Evolutionary conservation across 225 moss, liverwort and hornwort genomes (phyloP).

Genomic region (Takakia lepidozioides): DNA sequence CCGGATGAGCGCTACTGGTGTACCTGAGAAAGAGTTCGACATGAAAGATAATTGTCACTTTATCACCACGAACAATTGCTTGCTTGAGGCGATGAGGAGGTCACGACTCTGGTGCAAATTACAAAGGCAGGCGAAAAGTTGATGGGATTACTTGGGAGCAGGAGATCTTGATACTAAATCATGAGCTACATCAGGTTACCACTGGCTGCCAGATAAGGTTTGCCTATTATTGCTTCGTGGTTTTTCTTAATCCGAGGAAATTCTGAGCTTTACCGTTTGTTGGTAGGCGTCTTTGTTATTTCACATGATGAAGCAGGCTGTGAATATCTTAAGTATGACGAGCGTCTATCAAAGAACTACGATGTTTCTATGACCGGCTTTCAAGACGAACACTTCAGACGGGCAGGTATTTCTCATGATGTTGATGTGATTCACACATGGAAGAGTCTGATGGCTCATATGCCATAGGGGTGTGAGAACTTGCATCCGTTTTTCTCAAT

Average conservation of each 20-base stretch:
- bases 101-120: background rate
- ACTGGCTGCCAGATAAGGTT: background rate
- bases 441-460: background rate
- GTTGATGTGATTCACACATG: background rate
- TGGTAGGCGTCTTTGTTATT: background rate
- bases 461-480: too few relatives aligned
- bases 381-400: background rate
- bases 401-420: background rate
- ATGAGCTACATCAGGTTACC: background rate
- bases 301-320: background rate
- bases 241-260: background rate
- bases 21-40: background rate
- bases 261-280: background rate
- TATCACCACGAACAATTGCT: background rate
- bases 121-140: background rate
- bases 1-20: background rate
- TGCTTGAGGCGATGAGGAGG: background rate
- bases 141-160: background rate
- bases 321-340: background rate
- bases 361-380: background rate
- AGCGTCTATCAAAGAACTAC: background rate
- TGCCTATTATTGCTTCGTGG: conserved; percentile 1
- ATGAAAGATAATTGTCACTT: background rate
- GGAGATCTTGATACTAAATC: background rate
- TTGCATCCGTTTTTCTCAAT: background rate